Conservation (phyloP, 495 filamentous ascomycete genomes). For the Gamarada debralockiae region DNA sequence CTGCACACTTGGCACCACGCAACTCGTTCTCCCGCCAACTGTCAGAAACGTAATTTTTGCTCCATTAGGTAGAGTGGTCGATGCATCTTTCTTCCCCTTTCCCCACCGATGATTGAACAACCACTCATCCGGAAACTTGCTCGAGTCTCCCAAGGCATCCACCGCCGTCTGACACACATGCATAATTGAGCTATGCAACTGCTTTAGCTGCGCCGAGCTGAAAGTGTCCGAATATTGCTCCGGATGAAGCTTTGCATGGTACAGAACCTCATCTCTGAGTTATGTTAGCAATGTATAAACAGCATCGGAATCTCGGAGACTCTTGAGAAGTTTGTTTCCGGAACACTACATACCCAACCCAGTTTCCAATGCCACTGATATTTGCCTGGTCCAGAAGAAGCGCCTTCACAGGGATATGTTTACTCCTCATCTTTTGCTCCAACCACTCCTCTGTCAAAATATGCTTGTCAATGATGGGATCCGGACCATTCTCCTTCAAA, state of each 20-base stretch:
- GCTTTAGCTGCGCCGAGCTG: constrained; percentile 61
- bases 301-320: not conserved
- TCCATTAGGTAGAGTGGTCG: constrained; percentile 69
- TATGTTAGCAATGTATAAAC: constrained; percentile 15
- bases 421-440: constrained; percentile 58
- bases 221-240: constrained; percentile 90
- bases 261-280: constrained; percentile 78
- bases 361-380: constrained; percentile 92
- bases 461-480: constrained; percentile 82
- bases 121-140: constrained; percentile 85
- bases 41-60: constrained; percentile 78
- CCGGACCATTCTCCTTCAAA: constrained; percentile 86
- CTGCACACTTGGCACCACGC: constrained; percentile 78
- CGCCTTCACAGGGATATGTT: constrained; percentile 81
- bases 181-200: constrained; percentile 67
- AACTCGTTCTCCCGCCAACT: constrained; percentile 78
- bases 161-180: constrained; percentile 77
- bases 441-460: constrained; percentile 72
- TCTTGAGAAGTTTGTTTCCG: not conserved
- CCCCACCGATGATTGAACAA: constrained; percentile 89
- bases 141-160: constrained; percentile 74
- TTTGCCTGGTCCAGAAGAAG: constrained; percentile 84
- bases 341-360: constrained; percentile 69
- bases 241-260: constrained; percentile 81
- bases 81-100: constrained; percentile 76